phyloP scores from a whole-genome alignment of 805 yeast species.

The Helenozyma baotianmanensis region DNA sequence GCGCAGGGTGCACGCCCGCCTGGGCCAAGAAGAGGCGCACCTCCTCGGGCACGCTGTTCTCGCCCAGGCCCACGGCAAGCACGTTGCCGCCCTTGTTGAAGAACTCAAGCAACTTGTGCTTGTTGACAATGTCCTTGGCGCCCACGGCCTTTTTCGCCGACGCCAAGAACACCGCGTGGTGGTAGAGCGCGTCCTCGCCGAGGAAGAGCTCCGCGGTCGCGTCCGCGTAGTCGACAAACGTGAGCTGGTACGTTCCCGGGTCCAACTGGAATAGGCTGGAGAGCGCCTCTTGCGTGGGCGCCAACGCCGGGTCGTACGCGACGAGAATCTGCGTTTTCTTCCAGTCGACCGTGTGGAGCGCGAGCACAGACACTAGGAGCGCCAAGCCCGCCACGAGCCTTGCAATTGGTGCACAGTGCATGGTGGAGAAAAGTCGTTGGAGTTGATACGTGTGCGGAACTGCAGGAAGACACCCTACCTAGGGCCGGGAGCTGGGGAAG shows the following conservation, averaged over 20 bases:
- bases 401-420: constrained; percentile 10
- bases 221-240: constrained; percentile 21
- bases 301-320: constrained; percentile 27
- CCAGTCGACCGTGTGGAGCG: constrained; percentile 3
- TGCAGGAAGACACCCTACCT: too few relatives aligned
- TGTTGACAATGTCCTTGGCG: constrained; percentile 31
- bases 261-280: constrained; percentile 9
- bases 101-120: constrained; percentile 50
- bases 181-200: constrained; percentile 21
- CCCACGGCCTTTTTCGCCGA: constrained; percentile 28
- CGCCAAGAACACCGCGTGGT: constrained; percentile 34
- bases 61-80: constrained; percentile 54
- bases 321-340: constrained; percentile 23
- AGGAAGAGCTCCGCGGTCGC: constrained; percentile 18
- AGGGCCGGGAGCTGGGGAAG: too few relatives aligned
- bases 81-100: constrained; percentile 71
- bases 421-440: constrained; percentile 7
- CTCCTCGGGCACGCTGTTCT: constrained; percentile 29
- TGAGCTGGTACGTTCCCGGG: constrained; percentile 8
- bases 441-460: constrained; percentile 15
- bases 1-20: constrained; percentile 80
- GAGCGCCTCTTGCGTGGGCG: constrained; percentile 5
- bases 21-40: constrained; percentile 67
- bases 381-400: constrained; percentile 11
- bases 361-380: constrained; percentile 6